phyloP scores from a whole-genome alignment of 1,284 basidiomycete species.

The Rhizopogon parksii region DNA sequence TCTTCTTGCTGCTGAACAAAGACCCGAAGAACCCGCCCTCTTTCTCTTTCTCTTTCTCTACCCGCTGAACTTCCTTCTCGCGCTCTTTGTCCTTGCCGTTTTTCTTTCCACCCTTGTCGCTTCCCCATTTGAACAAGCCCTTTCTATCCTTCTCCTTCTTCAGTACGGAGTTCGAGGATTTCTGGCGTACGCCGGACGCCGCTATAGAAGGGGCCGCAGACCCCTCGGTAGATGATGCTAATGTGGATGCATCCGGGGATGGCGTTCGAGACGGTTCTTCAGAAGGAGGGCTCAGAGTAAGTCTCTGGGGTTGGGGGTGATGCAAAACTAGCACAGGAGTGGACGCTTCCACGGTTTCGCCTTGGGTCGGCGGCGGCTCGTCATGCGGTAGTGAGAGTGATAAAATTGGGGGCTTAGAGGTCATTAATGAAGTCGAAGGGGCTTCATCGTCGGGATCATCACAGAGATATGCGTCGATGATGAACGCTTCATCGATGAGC shows the following conservation, averaged over 20 bases:
- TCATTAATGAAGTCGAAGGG: slow-evolving; percentile 25
- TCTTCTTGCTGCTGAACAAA: slow-evolving; percentile 80
- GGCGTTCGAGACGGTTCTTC: slow-evolving; percentile 39
- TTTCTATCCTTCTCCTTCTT: slow-evolving; percentile 77
- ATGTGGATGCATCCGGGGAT: slow-evolving; percentile 31
- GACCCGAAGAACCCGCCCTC: slow-evolving; percentile 82
- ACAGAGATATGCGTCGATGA: slow-evolving; percentile 76
- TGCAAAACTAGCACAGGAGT: slow-evolving; percentile 42
- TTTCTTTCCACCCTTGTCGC: slow-evolving; percentile 54
- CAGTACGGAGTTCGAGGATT: slow-evolving; percentile 29
- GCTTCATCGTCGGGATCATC: slow-evolving; percentile 46
- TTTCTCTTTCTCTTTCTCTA: slow-evolving; percentile 63
- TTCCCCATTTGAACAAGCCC: slow-evolving; percentile 69
- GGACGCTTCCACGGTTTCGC: slow-evolving; percentile 31
- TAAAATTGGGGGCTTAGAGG: slow-evolving; percentile 22
- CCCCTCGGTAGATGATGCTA: slow-evolving; percentile 25
- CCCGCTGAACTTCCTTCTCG: slow-evolving; percentile 39
- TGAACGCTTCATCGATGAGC: slow-evolving; percentile 71
- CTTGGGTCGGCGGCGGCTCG: slow-evolving; percentile 26
- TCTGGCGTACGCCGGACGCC: slow-evolving; percentile 23
- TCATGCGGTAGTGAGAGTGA: slow-evolving; percentile 24
- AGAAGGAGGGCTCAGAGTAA: slow-evolving; percentile 26
- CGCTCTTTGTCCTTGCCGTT: slow-evolving; percentile 43
- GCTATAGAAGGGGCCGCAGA: slow-evolving; percentile 20
- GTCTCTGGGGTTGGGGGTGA: slow-evolving; percentile 46